Conservation (phyloP, 148 eudicot species). For the Vaccinium macrocarpon region DNA sequence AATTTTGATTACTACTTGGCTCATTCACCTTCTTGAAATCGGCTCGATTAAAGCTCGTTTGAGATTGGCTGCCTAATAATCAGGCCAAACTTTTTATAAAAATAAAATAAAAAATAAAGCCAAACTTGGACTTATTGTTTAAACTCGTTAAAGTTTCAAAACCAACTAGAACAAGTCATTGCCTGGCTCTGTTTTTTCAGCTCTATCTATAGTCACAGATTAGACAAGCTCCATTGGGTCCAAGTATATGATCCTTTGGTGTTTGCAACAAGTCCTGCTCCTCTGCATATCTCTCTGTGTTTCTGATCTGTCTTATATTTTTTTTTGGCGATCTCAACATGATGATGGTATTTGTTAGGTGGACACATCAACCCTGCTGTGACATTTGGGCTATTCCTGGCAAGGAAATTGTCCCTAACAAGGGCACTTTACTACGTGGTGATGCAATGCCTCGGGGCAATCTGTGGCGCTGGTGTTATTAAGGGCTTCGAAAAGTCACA, state of each 20-base stretch:
- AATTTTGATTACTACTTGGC: background rate
- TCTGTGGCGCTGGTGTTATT: conserved; percentile 50
- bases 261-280: background rate
- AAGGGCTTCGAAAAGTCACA: conserved; percentile 39
- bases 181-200: background rate
- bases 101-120: background rate
- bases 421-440: conserved; percentile 48
- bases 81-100: background rate
- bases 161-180: background rate
- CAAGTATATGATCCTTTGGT: background rate
- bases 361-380: conserved; percentile 50
- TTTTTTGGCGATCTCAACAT: background rate
- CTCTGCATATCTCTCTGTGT: background rate
- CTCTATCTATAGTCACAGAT: background rate
- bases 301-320: background rate
- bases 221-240: background rate
- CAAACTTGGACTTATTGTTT: background rate
- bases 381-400: conserved; percentile 48
- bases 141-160: no score
- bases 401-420: conserved; percentile 48
- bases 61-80: background rate
- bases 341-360: conserved; percentile 18
- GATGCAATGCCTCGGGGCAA: conserved; percentile 49
- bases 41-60: background rate
- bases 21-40: background rate